Percentiles rank a stretch among this genome's conserved stretches.
Conservation (phyloP, 169 alveolate genomes). For the Cystoisospora suis region DNA sequence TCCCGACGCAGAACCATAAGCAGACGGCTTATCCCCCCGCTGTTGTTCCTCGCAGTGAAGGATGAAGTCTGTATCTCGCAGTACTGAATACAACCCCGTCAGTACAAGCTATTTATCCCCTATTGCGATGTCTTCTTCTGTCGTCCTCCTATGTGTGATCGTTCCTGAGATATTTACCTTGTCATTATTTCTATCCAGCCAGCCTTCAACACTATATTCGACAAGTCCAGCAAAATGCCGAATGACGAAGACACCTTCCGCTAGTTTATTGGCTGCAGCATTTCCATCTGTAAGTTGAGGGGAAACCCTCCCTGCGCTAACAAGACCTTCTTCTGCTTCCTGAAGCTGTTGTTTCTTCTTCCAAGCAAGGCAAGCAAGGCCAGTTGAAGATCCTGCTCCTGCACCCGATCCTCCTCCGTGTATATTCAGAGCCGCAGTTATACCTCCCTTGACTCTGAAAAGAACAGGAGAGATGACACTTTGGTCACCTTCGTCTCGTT, state of each 20-base stretch:
- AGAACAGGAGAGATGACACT: background rate
- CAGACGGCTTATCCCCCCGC: no score
- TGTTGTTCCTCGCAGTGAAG: no score
- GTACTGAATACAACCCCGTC: no score
- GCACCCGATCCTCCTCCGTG: background rate
- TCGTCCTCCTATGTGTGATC: no score
- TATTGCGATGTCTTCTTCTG: no score
- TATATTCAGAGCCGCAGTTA: constrained; percentile 29
- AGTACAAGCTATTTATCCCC: no score
- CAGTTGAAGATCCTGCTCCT: background rate
- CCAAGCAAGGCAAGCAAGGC: no score
- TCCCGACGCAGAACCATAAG: no score
- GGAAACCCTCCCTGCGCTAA: background rate
- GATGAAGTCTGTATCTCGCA: no score
- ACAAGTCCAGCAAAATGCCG: constrained; percentile 47
- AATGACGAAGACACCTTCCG: constrained; percentile 45
- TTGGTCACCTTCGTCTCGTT: background rate
- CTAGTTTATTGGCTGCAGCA: constrained; percentile 19
- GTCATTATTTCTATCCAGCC: constrained; percentile 49
- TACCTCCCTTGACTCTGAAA: constrained; percentile 32
- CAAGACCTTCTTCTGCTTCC: constrained; percentile 12
- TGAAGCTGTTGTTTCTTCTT: background rate
- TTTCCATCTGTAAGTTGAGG: background rate
- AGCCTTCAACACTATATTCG: constrained; percentile 36
- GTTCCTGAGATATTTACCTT: no score